Evolutionary conservation across 1,284 basidiomycete species (phyloP).

Genomic region (Cystobasidium pallidum): DNA sequence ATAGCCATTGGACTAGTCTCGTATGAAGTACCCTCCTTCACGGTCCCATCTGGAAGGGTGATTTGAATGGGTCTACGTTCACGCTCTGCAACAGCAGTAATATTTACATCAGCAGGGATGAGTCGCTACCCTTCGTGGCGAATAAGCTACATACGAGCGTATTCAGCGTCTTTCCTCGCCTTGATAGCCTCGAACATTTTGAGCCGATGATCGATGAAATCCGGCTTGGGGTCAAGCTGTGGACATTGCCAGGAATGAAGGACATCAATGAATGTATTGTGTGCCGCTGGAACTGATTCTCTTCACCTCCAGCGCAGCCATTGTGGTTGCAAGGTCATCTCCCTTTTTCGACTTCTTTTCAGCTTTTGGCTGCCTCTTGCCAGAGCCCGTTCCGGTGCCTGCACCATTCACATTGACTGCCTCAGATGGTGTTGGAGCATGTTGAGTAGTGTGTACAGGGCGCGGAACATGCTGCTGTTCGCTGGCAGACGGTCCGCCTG

Average conservation of each 20-base stretch:
- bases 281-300: neutral
- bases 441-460: slow-evolving; percentile 30
- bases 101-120: neutral
- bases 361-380: slow-evolving; percentile 31
- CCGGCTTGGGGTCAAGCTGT: slow-evolving; percentile 79
- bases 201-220: slow-evolving; percentile 86
- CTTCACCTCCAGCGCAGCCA: slow-evolving; percentile 41
- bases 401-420: slow-evolving; percentile 15
- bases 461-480: slow-evolving; percentile 33
- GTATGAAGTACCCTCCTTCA: slow-evolving; percentile 83
- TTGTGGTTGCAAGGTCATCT: slow-evolving; percentile 33
- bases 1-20: slow-evolving; percentile 95
- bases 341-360: slow-evolving; percentile 43
- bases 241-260: neutral
- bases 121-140: neutral
- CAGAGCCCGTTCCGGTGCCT: neutral
- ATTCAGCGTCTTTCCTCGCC: slow-evolving; percentile 77
- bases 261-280: neutral
- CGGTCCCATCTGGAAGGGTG: slow-evolving; percentile 84
- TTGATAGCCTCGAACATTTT: slow-evolving; percentile 89
- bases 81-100: slow-evolving; percentile 65
- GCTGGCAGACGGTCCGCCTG: neutral
- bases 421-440: slow-evolving; percentile 12
- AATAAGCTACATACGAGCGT: slow-evolving; percentile 65
- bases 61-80: slow-evolving; percentile 80